Percentiles rank a stretch among this genome's conserved stretches.
Conservation (phyloP, 2,329 filamentous ascomycete species). For the Aspergillus viridinutans region DNA sequence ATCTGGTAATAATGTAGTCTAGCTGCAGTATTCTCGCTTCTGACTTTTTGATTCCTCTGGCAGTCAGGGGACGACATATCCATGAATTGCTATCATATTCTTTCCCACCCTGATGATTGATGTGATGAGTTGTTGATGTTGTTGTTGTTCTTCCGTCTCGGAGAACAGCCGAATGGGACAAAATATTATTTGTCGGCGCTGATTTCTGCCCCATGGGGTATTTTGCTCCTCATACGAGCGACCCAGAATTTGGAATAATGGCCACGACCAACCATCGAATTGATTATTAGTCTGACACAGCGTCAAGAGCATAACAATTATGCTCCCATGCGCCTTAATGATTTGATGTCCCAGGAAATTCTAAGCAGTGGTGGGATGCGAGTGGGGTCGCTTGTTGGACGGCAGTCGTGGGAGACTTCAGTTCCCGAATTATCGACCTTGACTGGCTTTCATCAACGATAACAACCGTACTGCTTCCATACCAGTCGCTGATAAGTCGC, state of each 20-base stretch:
- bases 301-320: neutral
- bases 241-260: neutral
- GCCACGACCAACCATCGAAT: too few species aligned
- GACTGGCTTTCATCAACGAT: neutral
- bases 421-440: neutral
- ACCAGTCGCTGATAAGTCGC: too few species aligned
- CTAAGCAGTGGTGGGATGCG: neutral
- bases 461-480: too few species aligned
- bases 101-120: neutral
- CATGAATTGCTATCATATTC: neutral
- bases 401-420: neutral
- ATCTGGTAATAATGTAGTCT: neutral
- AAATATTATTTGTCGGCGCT: neutral
- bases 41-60: neutral
- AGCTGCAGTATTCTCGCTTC: neutral
- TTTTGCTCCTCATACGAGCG: neutral
- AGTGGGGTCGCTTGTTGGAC: neutral
- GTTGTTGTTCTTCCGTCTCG: neutral
- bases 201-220: neutral
- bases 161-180: neutral
- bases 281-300: neutral
- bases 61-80: neutral
- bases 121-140: neutral
- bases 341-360: neutral
- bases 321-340: neutral